These are phyloP conservation scores for Ceratocystis huliohia DNA, from an alignment of 2,329 filamentous ascomycete species.

Conservation along the genomic window DNA sequence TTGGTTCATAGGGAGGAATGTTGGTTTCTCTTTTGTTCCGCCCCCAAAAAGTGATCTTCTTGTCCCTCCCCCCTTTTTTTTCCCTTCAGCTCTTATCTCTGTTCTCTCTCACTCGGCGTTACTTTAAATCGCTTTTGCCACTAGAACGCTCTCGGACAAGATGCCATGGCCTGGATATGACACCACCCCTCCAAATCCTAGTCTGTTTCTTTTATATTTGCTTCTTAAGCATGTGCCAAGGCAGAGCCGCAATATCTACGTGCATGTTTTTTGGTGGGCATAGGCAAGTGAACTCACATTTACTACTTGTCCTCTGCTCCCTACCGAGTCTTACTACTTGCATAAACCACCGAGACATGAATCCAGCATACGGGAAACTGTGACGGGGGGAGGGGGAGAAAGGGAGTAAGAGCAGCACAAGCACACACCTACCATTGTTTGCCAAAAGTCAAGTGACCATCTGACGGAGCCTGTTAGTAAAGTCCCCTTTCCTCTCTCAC, in stretches of 20 bases:
- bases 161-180: background rate
- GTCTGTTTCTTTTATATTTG: background rate
- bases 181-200: background rate
- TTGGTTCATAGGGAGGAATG: background rate
- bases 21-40: background rate
- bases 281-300: background rate
- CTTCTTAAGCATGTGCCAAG: slow-evolving; percentile 2
- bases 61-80: background rate
- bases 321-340: background rate
- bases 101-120: slow-evolving; percentile 1
- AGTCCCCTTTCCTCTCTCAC: too few relatives aligned
- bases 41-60: background rate
- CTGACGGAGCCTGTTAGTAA: too few relatives aligned
- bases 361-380: too few relatives aligned
- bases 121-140: background rate
- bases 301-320: background rate
- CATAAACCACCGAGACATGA: too few relatives aligned
- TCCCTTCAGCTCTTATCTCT: slow-evolving; percentile 1
- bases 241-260: slow-evolving; percentile 6
- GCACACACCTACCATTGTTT: too few relatives aligned
- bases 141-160: background rate
- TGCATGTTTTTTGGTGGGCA: background rate
- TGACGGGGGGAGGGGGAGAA: too few relatives aligned
- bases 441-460: too few relatives aligned
- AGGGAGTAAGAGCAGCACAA: too few relatives aligned